Conservation (phyloP, 1,284 basidiomycete genomes). For the Leccinum fuscescens region DNA sequence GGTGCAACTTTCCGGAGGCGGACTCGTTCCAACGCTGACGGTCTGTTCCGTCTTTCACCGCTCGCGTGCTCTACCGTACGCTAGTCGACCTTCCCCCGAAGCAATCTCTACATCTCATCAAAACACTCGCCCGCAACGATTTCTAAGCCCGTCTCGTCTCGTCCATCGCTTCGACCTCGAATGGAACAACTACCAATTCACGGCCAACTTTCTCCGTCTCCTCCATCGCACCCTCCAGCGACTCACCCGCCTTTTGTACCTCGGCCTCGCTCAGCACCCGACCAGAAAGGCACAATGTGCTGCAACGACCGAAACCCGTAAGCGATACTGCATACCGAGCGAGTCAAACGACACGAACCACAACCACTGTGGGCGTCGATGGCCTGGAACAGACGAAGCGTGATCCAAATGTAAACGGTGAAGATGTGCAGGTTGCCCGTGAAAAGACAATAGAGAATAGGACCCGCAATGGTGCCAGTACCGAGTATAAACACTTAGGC, state of each 20-base stretch:
- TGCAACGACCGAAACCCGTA: conserved; percentile 65
- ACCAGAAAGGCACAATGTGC: conserved; percentile 96
- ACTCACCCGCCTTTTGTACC: conserved; percentile 39
- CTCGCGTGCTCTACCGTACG: conserved; percentile 46
- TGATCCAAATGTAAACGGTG: conserved; percentile 94
- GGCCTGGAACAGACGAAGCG: conserved; percentile 93
- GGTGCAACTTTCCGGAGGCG: conserved; percentile 30
- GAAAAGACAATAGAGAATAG: conserved; percentile 81
- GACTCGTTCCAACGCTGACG: conserved; percentile 29
- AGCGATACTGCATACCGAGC: background rate
- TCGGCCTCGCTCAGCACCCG: conserved; percentile 80
- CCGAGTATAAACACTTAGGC: conserved; percentile 91
- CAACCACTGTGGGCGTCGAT: conserved; percentile 97
- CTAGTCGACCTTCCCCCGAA: conserved; percentile 37
- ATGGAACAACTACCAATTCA: conserved; percentile 35
- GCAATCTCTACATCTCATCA: conserved; percentile 39
- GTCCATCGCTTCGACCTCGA: conserved; percentile 47
- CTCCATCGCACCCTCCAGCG: conserved; percentile 42
- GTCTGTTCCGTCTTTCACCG: conserved; percentile 40
- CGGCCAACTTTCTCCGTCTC: conserved; percentile 47
- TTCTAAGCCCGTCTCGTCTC: conserved; percentile 27
- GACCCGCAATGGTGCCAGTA: conserved; percentile 84
- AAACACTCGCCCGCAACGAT: conserved; percentile 38
- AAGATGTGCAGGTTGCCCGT: conserved; percentile 81
- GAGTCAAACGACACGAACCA: conserved; percentile 43